Base-by-base conservation (phyloP, 192 early-diverging fungal genomes). In the Coemansia sp. region DNA sequence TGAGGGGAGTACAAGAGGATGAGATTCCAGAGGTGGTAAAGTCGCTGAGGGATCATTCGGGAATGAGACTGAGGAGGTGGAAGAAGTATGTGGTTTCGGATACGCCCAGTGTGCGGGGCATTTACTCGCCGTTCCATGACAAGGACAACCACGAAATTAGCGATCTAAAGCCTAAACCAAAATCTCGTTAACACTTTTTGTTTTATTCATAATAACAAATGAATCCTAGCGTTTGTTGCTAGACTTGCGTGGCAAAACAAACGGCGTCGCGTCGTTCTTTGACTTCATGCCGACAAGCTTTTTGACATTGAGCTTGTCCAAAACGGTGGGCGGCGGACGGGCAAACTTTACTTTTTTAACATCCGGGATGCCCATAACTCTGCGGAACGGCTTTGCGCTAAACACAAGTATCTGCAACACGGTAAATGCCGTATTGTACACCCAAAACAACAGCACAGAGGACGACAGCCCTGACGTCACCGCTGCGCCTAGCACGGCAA, bases 381-480 rank as follows among this genome's bases (percentile, higher is more conserved):
- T 56, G 51, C 89, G 87, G 24, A 94, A 81, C 21, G 63, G 9
- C n/a, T 81, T 77, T 35, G 73, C 64, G 76, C 84, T 85, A 35
- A 96, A 79, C 35, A 86, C 65, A 25, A 87, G 50, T 43, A 88
- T 82, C 83, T 96, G 94, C 29, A 79, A 59, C 17, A 90, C 70
- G 7, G 90, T 89, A 56, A 87, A 84, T 8, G 85, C 22, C 75
- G 92, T 93, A 64, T 88, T 88, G 50, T 88, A 85, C 56, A 92
- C 73, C 92, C 91, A 94, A 78, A 94, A 94, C 54, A 93, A 75
- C 74, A 96, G 92, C 38, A 94, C 79, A 35, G 76, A 86, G 22
- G 83, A 72, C 29, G 85, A 84, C 60, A 88, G 60, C 60, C 69
- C 76, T 2, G 76, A 76, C 3, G 82, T 85, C 39, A 86, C 77